These are phyloP conservation scores for Pelargonium fulgidum DNA, from an alignment of 441 rosid species.

Conservation along the genomic window DNA sequence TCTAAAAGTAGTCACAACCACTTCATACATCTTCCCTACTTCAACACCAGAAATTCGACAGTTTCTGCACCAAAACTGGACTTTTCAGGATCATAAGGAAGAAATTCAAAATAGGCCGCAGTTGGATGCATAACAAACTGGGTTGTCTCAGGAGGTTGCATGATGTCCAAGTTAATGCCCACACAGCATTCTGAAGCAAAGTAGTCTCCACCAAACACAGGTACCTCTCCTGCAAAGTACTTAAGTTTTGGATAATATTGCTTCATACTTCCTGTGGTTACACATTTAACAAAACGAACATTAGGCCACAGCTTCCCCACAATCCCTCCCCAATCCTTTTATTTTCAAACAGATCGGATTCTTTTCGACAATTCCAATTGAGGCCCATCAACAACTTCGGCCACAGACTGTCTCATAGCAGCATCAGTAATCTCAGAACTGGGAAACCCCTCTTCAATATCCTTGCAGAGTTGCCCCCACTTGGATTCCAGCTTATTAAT, in stretches of 20 bases:
- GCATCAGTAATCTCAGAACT: slow-evolving; percentile 24
- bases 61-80: slow-evolving; percentile 26
- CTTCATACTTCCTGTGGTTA: slow-evolving; percentile 45
- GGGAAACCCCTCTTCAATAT: slow-evolving; percentile 34
- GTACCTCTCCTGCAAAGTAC: slow-evolving; percentile 35
- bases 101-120: slow-evolving; percentile 44
- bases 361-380: slow-evolving; percentile 31
- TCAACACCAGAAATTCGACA: slow-evolving; percentile 33
- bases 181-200: slow-evolving; percentile 42
- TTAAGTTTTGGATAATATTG: slow-evolving; percentile 41
- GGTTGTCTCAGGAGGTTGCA: slow-evolving; percentile 35
- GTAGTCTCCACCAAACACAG: slow-evolving; percentile 43
- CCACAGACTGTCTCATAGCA: slow-evolving; percentile 34
- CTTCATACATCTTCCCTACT: slow-evolving; percentile 41
- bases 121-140: slow-evolving; percentile 40
- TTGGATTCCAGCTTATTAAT: slow-evolving; percentile 32
- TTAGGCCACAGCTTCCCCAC: slow-evolving; percentile 40
- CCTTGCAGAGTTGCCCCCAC: slow-evolving; percentile 41
- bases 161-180: slow-evolving; percentile 38
- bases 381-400: slow-evolving; percentile 35
- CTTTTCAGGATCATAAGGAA: slow-evolving; percentile 29
- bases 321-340: slow-evolving; percentile 36
- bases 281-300: slow-evolving; percentile 35
- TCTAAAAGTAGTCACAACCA: slow-evolving; percentile 37
- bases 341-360: slow-evolving; percentile 28